Evolutionary conservation across 352 stramenopile species (phyloP), one percentile per base, ranked within the genome.

Genomic region (Phytophthora macrochlamydospora): DNA sequence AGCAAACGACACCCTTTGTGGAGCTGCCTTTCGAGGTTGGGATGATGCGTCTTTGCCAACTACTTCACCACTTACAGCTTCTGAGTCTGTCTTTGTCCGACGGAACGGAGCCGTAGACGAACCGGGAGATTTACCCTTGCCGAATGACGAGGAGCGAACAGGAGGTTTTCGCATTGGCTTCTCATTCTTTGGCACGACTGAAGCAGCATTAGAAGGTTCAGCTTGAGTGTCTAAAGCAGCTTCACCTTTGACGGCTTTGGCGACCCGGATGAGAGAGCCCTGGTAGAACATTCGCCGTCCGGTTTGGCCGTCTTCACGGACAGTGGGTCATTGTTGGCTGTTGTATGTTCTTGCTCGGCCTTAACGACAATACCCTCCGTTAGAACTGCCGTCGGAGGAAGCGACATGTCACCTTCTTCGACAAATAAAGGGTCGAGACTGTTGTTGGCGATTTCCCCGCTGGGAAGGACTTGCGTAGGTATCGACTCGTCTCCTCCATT

Each of bases 1-100:
- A 35, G 72, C 72, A 40, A 88, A 77, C 0, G 76, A 85, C 8
- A 52, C 50, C 53, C 51, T 48, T 30, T 62, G 62, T 9, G 59
- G 38, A 1, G 32, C 6, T 7, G 1, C 12, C 37, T 69, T 59
- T 2, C 50, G 14, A 1, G 52, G 63, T n/a, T 43, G 44, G 31
- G 46, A 30, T 32, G 18, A 46, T 6, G 53, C 29, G 48, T 60
- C 49, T 9, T 60, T 48, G 11, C 11, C 52, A 31, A 11, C 40
- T 45, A 33, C 43, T 43, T 29, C 58, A 37, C 7, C 28, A 30
- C 14, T 29, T 4, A 56, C 56, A 51, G 53, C 45, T 24, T 71
- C 64, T 4, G 67, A 44, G 31, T 73, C 65, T n/a, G 73, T 77
- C 24, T 71, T 68, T 2, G 56, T 62, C 1, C 71, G 67, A 13